Base-by-base conservation (phyloP, 805 yeast species). In the Pichia cephalocereana region DNA sequence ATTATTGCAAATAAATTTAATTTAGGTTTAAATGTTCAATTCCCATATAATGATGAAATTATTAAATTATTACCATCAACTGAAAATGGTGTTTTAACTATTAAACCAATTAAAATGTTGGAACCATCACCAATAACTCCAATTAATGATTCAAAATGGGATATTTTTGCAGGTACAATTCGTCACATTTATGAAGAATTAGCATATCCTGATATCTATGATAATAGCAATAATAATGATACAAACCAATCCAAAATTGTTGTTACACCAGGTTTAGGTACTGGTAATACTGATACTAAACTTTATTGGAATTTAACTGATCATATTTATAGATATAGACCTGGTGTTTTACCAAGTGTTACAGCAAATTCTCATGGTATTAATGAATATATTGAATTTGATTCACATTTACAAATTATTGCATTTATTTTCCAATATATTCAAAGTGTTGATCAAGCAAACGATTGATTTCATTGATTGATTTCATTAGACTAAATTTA, bases 281-380 rank as follows among this genome's bases (percentile, higher is more conserved):
- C 85, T 2, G 89, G 83, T 12, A 82, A 82, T 61, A 83, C 89
- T 6, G 90, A 83, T 58, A 82, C 88, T 4, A 67, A 69, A 48
- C 69, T 73, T 56, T 83, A 80, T 64, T 80, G 86, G 87, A 60
- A 65, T 43, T 66, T 83, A 55, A 75, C 83, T 2, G 61, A 68
- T 31, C 71, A 80, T 57, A 80, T 83, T 47, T 83, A 70, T 66
- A 71, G 89, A 51, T 80, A 72, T 60, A 67, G 71, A 37, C 83
- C 86, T 8, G 76, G 74, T 34, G 62, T 66, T 19, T 53, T 61
- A 23, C 66, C 68, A 17, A 67, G 69, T 34, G 62, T 67, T 28
- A 70, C 67, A 41, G 63, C 63, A 32, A 68, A 72, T 44, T 69
- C 73, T 38, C 91, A 85, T 64, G 78, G 85, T 32, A 83, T 84